Conservation (phyloP, 225 moss, liverwort and hornwort species). For the Thuidium tamariscinum region DNA sequence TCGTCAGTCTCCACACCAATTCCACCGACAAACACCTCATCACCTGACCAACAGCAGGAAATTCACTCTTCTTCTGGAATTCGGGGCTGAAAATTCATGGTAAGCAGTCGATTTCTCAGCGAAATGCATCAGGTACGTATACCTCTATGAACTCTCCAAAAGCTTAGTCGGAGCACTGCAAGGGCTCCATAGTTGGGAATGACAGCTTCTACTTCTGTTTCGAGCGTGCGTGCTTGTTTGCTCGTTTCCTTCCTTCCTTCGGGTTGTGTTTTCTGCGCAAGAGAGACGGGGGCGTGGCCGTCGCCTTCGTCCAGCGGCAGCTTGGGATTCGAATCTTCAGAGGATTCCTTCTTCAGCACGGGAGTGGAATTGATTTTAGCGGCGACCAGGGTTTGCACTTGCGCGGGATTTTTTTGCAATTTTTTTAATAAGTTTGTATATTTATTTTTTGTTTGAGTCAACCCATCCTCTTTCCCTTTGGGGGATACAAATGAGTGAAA, state of each 20-base stretch:
- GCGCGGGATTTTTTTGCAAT: fast-evolving
- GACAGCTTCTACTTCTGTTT: not conserved
- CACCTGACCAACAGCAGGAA: not conserved
- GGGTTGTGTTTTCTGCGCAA: not conserved
- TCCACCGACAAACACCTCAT: not conserved
- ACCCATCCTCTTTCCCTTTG: not conserved
- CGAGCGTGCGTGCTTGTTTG: not conserved
- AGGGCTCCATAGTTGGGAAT: not conserved
- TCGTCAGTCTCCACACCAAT: not conserved
- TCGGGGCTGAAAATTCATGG: not conserved
- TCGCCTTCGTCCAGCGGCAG: not conserved
- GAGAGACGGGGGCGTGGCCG: not conserved
- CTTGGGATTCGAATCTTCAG: not conserved
- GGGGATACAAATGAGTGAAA: not conserved
- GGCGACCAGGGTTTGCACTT: not conserved
- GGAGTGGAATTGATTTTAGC: not conserved
- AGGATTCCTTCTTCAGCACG: not conserved
- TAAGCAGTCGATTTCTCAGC: not conserved
- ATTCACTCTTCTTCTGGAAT: not conserved
- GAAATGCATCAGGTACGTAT: not conserved
- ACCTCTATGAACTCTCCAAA: not conserved
- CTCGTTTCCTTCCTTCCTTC: not conserved
- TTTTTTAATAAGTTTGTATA: not conserved
- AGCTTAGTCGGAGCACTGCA: not conserved
- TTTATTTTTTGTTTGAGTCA: not conserved